A percentile compares a stretch with the other conserved stretches of the same genome.
Conservation (phyloP, 306 rosid species). For the Vigna angularis region DNA sequence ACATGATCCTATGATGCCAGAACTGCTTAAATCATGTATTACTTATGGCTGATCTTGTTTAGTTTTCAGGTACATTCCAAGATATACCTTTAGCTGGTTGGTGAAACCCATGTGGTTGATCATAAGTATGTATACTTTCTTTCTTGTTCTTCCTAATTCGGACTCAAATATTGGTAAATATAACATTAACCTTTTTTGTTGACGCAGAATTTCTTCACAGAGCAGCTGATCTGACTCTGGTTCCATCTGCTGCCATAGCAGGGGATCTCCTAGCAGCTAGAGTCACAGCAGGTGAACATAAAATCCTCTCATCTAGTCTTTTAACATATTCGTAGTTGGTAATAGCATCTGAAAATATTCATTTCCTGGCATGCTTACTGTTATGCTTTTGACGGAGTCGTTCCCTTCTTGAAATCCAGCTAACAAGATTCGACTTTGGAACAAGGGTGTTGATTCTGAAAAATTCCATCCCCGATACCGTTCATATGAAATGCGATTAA, state of each 20-base stretch:
- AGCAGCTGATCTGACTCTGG: slow-evolving; percentile 97
- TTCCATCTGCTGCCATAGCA: slow-evolving; percentile 92
- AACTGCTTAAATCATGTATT: slow-evolving; percentile 28
- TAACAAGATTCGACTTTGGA: slow-evolving; percentile 95
- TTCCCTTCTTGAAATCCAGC: slow-evolving; percentile 63
- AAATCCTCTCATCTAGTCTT: slow-evolving; percentile 13
- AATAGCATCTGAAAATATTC: background rate
- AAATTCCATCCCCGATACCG: slow-evolving; percentile 86
- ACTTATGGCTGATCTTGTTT: slow-evolving; percentile 40
- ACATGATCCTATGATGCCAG: slow-evolving; percentile 16
- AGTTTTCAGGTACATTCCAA: slow-evolving; percentile 83
- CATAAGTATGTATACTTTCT: slow-evolving; percentile 70
- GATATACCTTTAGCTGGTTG: slow-evolving; percentile 99
- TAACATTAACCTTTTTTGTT: slow-evolving; percentile 42
- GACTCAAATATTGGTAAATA: slow-evolving; percentile 19
- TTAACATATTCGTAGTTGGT: slow-evolving; percentile 4
- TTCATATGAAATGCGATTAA: slow-evolving; percentile 84
- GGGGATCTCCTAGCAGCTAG: slow-evolving; percentile 79
- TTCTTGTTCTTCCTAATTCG: slow-evolving; percentile 14
- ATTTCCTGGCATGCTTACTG: background rate
- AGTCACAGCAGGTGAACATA: slow-evolving; percentile 83
- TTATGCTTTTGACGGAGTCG: slow-evolving; percentile 16
- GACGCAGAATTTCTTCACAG: slow-evolving; percentile 84
- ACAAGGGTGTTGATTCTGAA: slow-evolving; percentile 94
- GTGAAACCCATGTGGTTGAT: slow-evolving; percentile 97